These are phyloP conservation scores for Colletotrichum kahawae DNA, from an alignment of 2,329 filamentous ascomycete genomes.

Conservation along the genomic window DNA sequence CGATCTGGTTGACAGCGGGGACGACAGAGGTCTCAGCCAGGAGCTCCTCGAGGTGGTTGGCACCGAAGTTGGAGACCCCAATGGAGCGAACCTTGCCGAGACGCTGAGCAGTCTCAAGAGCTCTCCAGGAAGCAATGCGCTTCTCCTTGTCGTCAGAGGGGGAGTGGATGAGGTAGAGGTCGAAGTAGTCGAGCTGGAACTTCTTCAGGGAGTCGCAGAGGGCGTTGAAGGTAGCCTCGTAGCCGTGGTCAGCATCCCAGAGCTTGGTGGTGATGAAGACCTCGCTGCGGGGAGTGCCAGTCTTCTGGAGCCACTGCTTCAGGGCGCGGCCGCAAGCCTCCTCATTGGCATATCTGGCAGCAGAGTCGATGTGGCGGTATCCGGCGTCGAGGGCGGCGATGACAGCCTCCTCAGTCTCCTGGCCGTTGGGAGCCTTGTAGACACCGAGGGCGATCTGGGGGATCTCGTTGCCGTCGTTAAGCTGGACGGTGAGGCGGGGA, in stretches of 20 bases:
- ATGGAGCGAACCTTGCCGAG: constrained; percentile 54
- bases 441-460: constrained; percentile 55
- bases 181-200: constrained; percentile 53
- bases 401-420: constrained; percentile 38
- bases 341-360: constrained; percentile 36
- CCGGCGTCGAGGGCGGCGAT: constrained; percentile 46
- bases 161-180: constrained; percentile 65
- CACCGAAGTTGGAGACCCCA: constrained; percentile 38
- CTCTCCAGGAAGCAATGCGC: constrained; percentile 55
- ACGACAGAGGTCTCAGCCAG: constrained; percentile 46
- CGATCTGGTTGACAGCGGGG: constrained; percentile 65
- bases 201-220: constrained; percentile 49
- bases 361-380: constrained; percentile 60
- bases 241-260: constrained; percentile 39
- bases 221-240: constrained; percentile 34
- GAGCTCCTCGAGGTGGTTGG: constrained; percentile 36
- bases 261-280: constrained; percentile 43
- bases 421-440: constrained; percentile 59
- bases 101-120: constrained; percentile 23
- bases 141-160: constrained; percentile 68
- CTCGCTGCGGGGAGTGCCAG: constrained; percentile 36
- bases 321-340: constrained; percentile 60
- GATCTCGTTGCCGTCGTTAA: constrained; percentile 40
- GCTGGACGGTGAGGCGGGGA: constrained; percentile 30
- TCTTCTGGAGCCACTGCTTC: constrained; percentile 26